Evolutionary conservation across 2,329 filamentous ascomycete species (phyloP), one percentile per base, ranked within the genome.

Genomic region (Colletotrichum endophyticum): DNA sequence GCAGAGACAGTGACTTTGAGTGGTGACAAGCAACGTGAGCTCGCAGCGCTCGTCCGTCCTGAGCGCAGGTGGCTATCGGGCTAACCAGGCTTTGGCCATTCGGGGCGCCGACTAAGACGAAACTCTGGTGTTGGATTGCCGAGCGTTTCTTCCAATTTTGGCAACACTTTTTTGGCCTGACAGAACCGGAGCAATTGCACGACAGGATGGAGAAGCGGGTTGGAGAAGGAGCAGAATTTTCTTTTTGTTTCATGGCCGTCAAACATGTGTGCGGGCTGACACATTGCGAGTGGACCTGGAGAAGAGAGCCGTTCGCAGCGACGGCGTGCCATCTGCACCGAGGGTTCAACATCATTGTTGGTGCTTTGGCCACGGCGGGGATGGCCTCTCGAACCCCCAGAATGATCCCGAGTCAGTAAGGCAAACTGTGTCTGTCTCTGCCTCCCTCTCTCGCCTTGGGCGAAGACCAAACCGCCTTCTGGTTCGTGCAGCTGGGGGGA

Each of bases 41-140:
- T 72, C 39, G 59, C 32, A 66, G 53, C 70, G 70, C 70, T 70
- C 74, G 73, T 56, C 30, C 70, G 66, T 56, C 62, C 70, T 70
- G 66, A 27, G 70, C 74, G 64, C 66, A 59, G 53, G 34, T 32
- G 34, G 36, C 34, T 22, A 25, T 19, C 25, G n/a, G 28, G 34
- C 70, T 75, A 75, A 56, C 28, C 36, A 59, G 34, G 27, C 59
- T 66, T 73, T 70, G 74, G 34, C 22, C 53, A 36, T 64, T 66
- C 30, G 22, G n/a, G 44, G 63, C 56, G 73, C 19, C 56, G 70
- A 56, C 63, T 59, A 68, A 44, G 70, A 57, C 70, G 56, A 75
- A 64, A 59, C 70, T 73, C 27, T 56, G 62, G 69, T 61, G 62
- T n/a, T 32, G 32, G 49, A 28, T 64, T 32, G 64, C 64, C 63